Evolutionary conservation across 2,329 filamentous ascomycete genomes (phyloP).

Genomic region (Mycosphaerella sp.): DNA sequence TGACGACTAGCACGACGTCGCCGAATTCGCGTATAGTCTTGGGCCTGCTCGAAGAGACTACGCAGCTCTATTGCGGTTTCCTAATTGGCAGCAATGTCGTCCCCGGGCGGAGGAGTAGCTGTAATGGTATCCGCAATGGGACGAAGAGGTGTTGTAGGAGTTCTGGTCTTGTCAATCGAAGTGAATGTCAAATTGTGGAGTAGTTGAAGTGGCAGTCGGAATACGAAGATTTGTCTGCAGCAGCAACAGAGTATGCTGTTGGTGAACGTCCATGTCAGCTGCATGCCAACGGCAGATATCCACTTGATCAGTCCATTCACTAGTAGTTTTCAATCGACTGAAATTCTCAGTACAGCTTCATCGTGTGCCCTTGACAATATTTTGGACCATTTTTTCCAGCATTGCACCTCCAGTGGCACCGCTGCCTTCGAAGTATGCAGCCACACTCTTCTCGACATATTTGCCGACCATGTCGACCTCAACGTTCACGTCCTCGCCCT

Average conservation of each 20-base stretch:
- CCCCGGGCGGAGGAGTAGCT: background rate
- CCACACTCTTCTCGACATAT: slow-evolving; percentile 84
- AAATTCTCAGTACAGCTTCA: background rate
- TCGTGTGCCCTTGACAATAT: slow-evolving; percentile 50
- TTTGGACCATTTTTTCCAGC: slow-evolving; percentile 52
- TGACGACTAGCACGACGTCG: slow-evolving; percentile 17
- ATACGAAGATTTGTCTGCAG: too few relatives aligned
- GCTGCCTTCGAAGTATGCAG: slow-evolving; percentile 65
- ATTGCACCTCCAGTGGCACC: slow-evolving; percentile 45
- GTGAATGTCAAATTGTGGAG: too few relatives aligned
- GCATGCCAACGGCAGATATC: background rate
- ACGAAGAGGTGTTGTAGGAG: background rate
- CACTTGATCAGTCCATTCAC: background rate
- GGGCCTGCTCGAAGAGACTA: slow-evolving; percentile 10
- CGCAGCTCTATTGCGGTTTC: background rate
- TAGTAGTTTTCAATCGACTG: background rate
- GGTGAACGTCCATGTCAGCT: too few relatives aligned
- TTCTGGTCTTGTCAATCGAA: background rate
- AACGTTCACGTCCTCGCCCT: slow-evolving; percentile 78
- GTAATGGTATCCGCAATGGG: background rate
- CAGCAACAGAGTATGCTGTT: too few relatives aligned
- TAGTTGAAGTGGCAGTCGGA: too few relatives aligned
- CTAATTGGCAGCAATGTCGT: background rate
- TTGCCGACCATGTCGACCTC: slow-evolving; percentile 87
- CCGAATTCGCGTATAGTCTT: slow-evolving; percentile 19